Evolutionary conservation across 1,284 basidiomycete species (phyloP).

Genomic region (Fomitiporia mediterranea): DNA sequence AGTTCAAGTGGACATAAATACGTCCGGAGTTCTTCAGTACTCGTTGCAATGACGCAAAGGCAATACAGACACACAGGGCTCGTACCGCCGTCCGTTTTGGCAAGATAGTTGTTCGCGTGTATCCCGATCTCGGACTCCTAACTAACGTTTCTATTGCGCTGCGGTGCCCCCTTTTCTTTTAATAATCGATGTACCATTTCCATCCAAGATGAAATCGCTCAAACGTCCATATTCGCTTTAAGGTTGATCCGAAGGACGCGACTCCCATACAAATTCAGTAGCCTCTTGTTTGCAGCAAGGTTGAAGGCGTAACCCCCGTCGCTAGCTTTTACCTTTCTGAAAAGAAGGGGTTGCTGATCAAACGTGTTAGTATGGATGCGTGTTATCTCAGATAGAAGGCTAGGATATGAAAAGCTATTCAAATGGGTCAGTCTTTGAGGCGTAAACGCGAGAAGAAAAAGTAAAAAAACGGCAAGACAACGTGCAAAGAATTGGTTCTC

Average conservation of each 20-base stretch:
- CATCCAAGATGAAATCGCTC: background rate
- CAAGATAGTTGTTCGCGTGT: background rate
- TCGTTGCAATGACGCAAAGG: background rate
- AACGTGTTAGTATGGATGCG: background rate
- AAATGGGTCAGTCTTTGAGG: constrained; percentile 2
- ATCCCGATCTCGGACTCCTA: background rate
- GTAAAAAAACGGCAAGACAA: constrained; percentile 3
- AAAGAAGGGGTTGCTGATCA: background rate
- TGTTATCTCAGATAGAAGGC: background rate
- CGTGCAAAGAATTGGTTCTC: background rate
- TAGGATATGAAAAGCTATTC: background rate
- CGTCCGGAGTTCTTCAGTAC: background rate
- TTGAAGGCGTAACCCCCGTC: no score
- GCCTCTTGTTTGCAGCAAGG: background rate
- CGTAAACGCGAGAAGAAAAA: no score
- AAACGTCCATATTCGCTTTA: background rate
- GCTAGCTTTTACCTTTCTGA: background rate
- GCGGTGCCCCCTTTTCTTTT: no score
- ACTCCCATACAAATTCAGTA: background rate
- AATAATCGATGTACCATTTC: no score
- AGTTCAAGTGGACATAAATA: background rate
- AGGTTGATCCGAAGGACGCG: background rate
- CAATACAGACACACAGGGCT: no score
- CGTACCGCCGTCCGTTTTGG: no score
- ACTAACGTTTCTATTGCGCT: no score